phyloP scores from a whole-genome alignment of 2,329 filamentous ascomycete species.

The Phaeosphaeriaceae sp. region DNA sequence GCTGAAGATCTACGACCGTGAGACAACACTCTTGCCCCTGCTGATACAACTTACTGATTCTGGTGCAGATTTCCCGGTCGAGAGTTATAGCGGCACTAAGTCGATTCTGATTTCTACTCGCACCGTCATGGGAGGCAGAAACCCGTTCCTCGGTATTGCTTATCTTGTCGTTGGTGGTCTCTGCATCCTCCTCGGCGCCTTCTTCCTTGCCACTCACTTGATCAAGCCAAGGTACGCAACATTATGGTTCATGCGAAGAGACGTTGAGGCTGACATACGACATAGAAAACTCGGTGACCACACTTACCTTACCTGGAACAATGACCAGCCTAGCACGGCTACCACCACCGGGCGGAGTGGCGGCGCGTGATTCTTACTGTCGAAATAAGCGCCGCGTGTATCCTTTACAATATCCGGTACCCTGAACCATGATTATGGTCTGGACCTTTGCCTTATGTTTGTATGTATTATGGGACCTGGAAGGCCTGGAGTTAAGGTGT shows the following conservation, averaged over 20 bases:
- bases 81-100: slow-evolving; percentile 83
- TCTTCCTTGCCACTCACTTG: slow-evolving; percentile 91
- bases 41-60: slow-evolving; percentile 26
- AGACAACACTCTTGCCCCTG: slow-evolving; percentile 40
- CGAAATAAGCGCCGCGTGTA: background rate
- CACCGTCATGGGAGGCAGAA: slow-evolving; percentile 92
- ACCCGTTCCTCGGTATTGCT: slow-evolving; percentile 94
- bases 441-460: slow-evolving; percentile 33
- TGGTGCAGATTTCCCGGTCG: slow-evolving; percentile 77
- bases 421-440: slow-evolving; percentile 24
- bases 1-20: slow-evolving; percentile 80
- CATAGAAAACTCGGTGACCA: slow-evolving; percentile 94
- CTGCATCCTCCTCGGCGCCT: slow-evolving; percentile 83
- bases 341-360: slow-evolving; percentile 56
- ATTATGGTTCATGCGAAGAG: background rate
- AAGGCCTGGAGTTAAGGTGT: slow-evolving; percentile 40
- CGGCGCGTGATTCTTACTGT: slow-evolving; percentile 32
- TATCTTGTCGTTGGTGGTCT: slow-evolving; percentile 94
- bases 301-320: slow-evolving; percentile 97
- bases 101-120: slow-evolving; percentile 87
- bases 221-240: slow-evolving; percentile 80
- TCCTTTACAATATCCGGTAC: background rate
- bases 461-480: slow-evolving; percentile 27
- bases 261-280: slow-evolving; percentile 17
- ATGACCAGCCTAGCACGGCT: slow-evolving; percentile 66